Conservation (phyloP, 345 rosid species). For the Pistacia atlantica region DNA sequence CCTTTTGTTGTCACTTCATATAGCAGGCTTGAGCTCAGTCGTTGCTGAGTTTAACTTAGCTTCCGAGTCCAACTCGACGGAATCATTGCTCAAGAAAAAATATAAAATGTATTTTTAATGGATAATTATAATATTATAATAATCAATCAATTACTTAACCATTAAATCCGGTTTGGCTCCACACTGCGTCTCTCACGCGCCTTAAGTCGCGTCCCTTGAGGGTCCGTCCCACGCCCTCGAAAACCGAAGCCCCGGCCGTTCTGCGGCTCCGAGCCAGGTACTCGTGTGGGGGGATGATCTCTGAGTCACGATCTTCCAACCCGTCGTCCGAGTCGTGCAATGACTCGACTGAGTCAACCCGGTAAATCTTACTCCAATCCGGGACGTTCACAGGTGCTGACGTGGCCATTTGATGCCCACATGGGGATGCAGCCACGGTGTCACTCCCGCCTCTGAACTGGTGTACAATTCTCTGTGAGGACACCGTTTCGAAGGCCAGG, state of each 20-base stretch:
- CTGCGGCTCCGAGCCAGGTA: conserved; percentile 64
- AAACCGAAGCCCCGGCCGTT: conserved; percentile 63
- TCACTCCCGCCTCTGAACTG: conserved; percentile 57
- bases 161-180: conserved; percentile 87
- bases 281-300: conserved; percentile 95
- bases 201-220: conserved; percentile 92
- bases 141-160: conserved; percentile 32
- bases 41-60: conserved; percentile 31
- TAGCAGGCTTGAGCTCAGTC: conserved; percentile 44
- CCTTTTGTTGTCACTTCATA: too few relatives aligned
- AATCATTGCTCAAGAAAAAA: conserved; percentile 40
- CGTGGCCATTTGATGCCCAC: conserved; percentile 56
- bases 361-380: conserved; percentile 87
- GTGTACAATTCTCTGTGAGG: conserved; percentile 69
- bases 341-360: conserved; percentile 81
- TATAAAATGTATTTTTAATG: not conserved
- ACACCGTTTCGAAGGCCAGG: conserved; percentile 53
- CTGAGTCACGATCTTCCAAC: conserved; percentile 51
- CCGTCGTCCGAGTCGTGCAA: conserved; percentile 72
- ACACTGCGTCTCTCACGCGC: conserved; percentile 89
- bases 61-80: conserved; percentile 28
- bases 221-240: conserved; percentile 87
- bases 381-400: conserved; percentile 95
- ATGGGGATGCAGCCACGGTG: conserved; percentile 35
- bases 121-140: too few relatives aligned